These are phyloP conservation scores for Naganishia vishniacii DNA, from an alignment of 768 basidiomycete genomes.

Conservation along the genomic window DNA sequence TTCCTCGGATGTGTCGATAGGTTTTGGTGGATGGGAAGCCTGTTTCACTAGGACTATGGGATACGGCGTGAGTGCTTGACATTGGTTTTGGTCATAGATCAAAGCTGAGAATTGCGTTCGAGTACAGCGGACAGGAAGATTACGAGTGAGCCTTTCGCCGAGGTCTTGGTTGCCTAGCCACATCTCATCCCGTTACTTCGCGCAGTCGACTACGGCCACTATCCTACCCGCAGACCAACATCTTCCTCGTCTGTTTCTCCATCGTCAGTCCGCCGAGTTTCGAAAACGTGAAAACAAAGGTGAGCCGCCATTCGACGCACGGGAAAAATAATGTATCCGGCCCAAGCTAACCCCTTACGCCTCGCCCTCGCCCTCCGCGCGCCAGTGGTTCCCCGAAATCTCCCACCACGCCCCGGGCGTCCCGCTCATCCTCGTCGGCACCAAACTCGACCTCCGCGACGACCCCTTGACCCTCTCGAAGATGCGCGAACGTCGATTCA, in stretches of 20 bases:
- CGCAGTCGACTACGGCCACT: slow-evolving; percentile 55
- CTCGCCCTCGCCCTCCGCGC: too few species aligned
- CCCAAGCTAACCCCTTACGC: too few species aligned
- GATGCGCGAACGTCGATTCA: slow-evolving; percentile 44
- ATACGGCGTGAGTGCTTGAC: slow-evolving; percentile 60
- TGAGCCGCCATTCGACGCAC: slow-evolving; percentile 20
- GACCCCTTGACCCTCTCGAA: slow-evolving; percentile 69
- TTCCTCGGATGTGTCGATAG: too few species aligned
- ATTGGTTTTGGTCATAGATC: neutral
- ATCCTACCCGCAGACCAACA: slow-evolving; percentile 98
- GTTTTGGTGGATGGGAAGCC: slow-evolving; percentile 79
- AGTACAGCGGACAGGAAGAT: slow-evolving; percentile 71
- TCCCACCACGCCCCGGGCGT: slow-evolving; percentile 81
- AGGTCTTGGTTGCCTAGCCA: neutral
- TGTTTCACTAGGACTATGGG: slow-evolving; percentile 95
- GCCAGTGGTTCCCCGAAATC: slow-evolving; percentile 29
- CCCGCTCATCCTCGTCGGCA: slow-evolving; percentile 84
- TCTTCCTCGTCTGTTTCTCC: slow-evolving; percentile 92
- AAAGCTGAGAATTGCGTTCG: neutral
- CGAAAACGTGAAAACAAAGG: slow-evolving; percentile 65
- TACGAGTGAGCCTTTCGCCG: slow-evolving; percentile 64
- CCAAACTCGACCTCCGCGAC: slow-evolving; percentile 82
- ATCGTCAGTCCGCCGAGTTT: slow-evolving; percentile 87
- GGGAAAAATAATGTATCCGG: too few species aligned
- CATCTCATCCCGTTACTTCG: neutral